phyloP scores from a whole-genome alignment of 345 rosid genomes.

The Linum trigynum region DNA sequence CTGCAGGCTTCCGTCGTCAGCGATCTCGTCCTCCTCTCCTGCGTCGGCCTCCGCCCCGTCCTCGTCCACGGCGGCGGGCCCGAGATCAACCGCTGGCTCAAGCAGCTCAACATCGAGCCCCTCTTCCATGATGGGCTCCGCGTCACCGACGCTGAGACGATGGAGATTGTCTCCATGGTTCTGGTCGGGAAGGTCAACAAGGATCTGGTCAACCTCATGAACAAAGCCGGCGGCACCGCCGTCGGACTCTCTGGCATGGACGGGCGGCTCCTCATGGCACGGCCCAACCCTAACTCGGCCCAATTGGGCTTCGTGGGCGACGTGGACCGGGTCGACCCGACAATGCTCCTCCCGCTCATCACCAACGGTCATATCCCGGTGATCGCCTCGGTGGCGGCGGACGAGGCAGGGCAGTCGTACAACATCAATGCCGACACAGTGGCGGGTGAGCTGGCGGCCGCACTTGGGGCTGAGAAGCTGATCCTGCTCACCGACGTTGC shows the following conservation, averaged over 20 bases:
- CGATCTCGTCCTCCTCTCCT: constrained; percentile 75
- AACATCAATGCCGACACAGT: constrained; percentile 94
- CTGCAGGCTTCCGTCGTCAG: constrained; percentile 62
- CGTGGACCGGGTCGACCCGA: constrained; percentile 59
- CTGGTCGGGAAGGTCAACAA: constrained; percentile 83
- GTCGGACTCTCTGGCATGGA: constrained; percentile 84
- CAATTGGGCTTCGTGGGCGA: constrained; percentile 82
- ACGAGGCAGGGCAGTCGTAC: constrained; percentile 60
- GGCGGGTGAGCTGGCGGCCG: constrained; percentile 91
- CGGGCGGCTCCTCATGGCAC: constrained; percentile 71
- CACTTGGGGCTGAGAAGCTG: constrained; percentile 84
- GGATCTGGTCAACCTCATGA: constrained; percentile 63
- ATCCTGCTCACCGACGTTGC: constrained; percentile 81
- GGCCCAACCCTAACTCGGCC: constrained; percentile 62
- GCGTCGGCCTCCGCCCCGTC: constrained; percentile 83
- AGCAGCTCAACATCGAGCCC: constrained; percentile 54
- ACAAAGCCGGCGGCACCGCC: constrained; percentile 78
- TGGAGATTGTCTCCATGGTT: constrained; percentile 97
- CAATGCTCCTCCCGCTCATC: constrained; percentile 45
- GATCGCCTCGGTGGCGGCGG: constrained; percentile 84
- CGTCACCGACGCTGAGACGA: constrained; percentile 74
- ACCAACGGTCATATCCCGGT: constrained; percentile 68
- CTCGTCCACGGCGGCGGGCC: constrained; percentile 96
- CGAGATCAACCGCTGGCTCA: constrained; percentile 66
- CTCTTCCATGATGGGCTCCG: constrained; percentile 81